Evolutionary conservation across 2,329 filamentous ascomycete genomes (phyloP).

Genomic region (Phaeosphaeriaceae sp.): DNA sequence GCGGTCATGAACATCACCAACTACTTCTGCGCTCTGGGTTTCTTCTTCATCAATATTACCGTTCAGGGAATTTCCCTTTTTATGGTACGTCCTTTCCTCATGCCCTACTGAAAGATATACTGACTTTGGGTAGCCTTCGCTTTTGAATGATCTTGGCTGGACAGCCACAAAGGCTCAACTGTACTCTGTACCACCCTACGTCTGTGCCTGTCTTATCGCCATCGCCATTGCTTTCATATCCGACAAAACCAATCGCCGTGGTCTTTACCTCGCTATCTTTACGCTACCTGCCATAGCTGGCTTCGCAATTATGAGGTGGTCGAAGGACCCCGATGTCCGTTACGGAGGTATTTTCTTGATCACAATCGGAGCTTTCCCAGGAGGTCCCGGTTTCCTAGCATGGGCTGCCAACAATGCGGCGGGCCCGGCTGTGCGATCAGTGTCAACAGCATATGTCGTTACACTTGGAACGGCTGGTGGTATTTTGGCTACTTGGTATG

Average conservation of each 20-base stretch:
- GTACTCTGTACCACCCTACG: constrained; percentile 49
- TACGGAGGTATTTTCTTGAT: constrained; percentile 64
- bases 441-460: constrained; percentile 64
- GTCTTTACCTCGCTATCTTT: constrained; percentile 46
- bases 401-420: constrained; percentile 67
- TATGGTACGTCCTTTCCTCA: constrained; percentile 34
- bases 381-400: constrained; percentile 63
- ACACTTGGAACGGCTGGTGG: constrained; percentile 70
- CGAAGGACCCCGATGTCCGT: constrained; percentile 61
- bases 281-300: constrained; percentile 55
- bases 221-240: constrained; percentile 45
- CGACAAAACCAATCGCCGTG: constrained; percentile 47
- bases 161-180: constrained; percentile 47
- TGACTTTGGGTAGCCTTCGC: constrained; percentile 41
- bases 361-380: constrained; percentile 63
- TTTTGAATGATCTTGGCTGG: constrained; percentile 47
- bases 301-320: constrained; percentile 62
- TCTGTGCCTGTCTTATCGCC: constrained; percentile 45
- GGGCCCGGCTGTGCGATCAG: constrained; percentile 63
- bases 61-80: constrained; percentile 57
- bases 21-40: constrained; percentile 63
- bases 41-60: constrained; percentile 67
- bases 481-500: constrained; percentile 60
- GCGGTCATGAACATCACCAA: constrained; percentile 64
- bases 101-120: neutral